phyloP scores from a whole-genome alignment of 345 rosid species.

The Dovyalis caffra region DNA sequence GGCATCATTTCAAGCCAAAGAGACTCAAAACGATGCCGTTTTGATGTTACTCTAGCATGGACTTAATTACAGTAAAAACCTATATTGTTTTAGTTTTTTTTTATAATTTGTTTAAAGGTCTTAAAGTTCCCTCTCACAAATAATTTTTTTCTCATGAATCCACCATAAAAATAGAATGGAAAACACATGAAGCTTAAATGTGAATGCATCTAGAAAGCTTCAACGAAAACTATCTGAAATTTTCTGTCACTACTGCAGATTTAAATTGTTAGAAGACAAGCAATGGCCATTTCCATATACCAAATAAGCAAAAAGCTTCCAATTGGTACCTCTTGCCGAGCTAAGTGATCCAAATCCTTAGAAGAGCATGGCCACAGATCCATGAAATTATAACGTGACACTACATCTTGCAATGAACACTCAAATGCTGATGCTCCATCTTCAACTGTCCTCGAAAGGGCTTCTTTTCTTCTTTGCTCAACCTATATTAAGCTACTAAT shows the following conservation, averaged over 20 bases:
- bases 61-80: too few species aligned
- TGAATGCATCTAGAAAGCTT: background rate
- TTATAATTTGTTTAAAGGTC: background rate
- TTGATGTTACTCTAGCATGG: too few species aligned
- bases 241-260: background rate
- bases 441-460: conserved; percentile 67
- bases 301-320: background rate
- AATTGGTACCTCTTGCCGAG: conserved; percentile 80
- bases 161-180: too few species aligned
- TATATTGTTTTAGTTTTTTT: too few species aligned
- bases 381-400: conserved; percentile 85
- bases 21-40: too few species aligned
- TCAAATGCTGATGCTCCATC: conserved; percentile 62
- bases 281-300: background rate
- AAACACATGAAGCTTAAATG: too few species aligned
- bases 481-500: conserved; percentile 44
- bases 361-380: conserved; percentile 94
- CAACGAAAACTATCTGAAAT: background rate
- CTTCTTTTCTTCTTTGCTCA: conserved; percentile 94
- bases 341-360: conserved; percentile 77
- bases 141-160: too few species aligned
- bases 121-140: too few species aligned
- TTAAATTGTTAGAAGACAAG: background rate
- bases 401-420: conserved; percentile 73
- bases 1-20: too few species aligned